Percentiles rank a stretch among this genome's conserved stretches.
Conservation (phyloP, 768 basidiomycete genomes). For the Strobilomyces dryophilus region DNA sequence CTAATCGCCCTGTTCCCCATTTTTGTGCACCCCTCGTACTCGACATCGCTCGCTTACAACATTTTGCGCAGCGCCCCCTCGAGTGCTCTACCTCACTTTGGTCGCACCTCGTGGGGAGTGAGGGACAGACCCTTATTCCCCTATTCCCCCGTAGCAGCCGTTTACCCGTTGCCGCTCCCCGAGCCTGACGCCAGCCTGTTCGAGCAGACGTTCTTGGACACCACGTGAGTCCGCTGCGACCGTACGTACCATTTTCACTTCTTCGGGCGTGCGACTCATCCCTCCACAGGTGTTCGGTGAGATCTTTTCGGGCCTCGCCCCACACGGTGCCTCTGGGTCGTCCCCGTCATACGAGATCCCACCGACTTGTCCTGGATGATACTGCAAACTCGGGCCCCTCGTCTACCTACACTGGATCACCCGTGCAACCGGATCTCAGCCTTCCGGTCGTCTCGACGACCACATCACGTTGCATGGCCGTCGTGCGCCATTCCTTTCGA, state of each 20-base stretch:
- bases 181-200: conserved; percentile 47
- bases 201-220: conserved; percentile 37
- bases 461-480: conserved; percentile 10
- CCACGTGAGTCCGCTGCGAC: no score
- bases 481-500: conserved; percentile 17
- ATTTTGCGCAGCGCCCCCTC: conserved; percentile 46
- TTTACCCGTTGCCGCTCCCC: conserved; percentile 35
- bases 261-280: background rate
- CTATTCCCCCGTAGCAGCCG: background rate
- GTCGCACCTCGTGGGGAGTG: conserved; percentile 27
- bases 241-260: conserved; percentile 5
- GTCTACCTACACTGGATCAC: conserved; percentile 42
- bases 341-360: conserved; percentile 15
- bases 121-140: conserved; percentile 23
- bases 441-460: conserved; percentile 28
- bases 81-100: conserved; percentile 39
- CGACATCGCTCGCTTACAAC: conserved; percentile 41
- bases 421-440: conserved; percentile 28
- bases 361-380: conserved; percentile 23
- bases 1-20: conserved; percentile 44
- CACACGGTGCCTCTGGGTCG: conserved; percentile 12
- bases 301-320: conserved; percentile 23
- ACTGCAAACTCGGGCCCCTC: conserved; percentile 34
- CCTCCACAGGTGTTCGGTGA: conserved; percentile 19
- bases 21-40: conserved; percentile 37